Evolutionary conservation across 176 grass and related monocot genomes (phyloP), one percentile per base, ranked within the genome.

Genomic region (Oryza glumipatula): DNA sequence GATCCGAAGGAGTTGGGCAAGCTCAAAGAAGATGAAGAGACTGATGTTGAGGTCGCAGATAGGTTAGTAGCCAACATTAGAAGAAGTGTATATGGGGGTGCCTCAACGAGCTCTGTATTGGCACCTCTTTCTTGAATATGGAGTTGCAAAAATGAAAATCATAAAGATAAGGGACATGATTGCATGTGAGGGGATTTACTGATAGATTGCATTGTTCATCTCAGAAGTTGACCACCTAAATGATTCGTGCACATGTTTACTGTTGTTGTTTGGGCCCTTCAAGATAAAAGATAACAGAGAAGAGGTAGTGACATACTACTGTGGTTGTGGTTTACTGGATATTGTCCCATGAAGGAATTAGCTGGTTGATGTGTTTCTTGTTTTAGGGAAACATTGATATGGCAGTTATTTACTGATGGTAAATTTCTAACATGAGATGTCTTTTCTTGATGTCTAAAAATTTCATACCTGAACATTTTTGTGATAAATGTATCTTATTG

Each of bases 41-140:
- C 76, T 85, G 83, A 87, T 73, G 69, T 94, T 16, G 52, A 94
- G 72, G 56, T 72, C 63, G 92, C 94, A 52, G 87, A 88, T 88
- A 88, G 77, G 46, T 61, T 97, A 73, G 85, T 90, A 77, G 67
- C 83, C 52, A 80, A 73, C 67, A 88, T 97, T 78, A 97, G 88
- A 76, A 92, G 83, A 77, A 92, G 88, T 83, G 74, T 92, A 65
- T 83, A 90, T 49, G 84, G 88, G 23, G 82, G 76, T 28, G 46
- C 22, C 67, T 72, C 45, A 16, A 67, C 1, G 13, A 39, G 7
- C 56, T 61, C 56, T n/a, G 19, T 19, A 78, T n/a, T 23, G 49
- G 21, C 71, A 81, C 26, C n/a, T 51, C 33, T 74, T 69, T 63
- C 73, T 30, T 77, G 73, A 82, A 24, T 48, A 28, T 48, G 5